phyloP scores from a whole-genome alignment of 1,139 yeast genomes.

The Kodamaea alishanica region DNA sequence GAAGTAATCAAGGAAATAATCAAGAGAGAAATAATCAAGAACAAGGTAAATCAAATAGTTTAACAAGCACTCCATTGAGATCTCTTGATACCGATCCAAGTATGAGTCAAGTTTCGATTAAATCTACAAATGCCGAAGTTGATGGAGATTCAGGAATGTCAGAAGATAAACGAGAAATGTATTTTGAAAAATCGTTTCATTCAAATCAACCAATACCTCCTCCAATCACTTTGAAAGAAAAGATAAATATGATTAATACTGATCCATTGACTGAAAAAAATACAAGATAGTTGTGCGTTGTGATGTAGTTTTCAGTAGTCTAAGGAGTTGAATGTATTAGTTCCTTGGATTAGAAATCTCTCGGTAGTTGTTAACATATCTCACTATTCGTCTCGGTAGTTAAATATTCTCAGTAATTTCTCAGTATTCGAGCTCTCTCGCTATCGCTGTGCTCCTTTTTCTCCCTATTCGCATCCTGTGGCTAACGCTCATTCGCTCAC shows the following conservation, averaged over 20 bases:
- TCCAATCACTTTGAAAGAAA: slow-evolving; percentile 29
- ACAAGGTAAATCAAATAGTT: background rate
- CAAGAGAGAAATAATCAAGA: slow-evolving; percentile 1
- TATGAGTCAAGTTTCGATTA: slow-evolving; percentile 22
- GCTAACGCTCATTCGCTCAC: too few species aligned
- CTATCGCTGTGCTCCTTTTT: too few species aligned
- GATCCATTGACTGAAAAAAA: slow-evolving; percentile 6
- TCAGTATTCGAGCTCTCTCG: too few species aligned
- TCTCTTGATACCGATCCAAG: slow-evolving; percentile 7
- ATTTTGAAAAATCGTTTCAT: slow-evolving; percentile 11
- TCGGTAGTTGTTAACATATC: too few species aligned
- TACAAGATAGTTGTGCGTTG: too few species aligned
- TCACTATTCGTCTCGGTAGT: too few species aligned
- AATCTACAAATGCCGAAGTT: slow-evolving; percentile 31
- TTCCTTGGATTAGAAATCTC: too few species aligned
- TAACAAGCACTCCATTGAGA: slow-evolving; percentile 2
- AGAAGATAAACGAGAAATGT: slow-evolving; percentile 8
- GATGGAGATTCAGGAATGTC: slow-evolving; percentile 21
- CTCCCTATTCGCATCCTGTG: too few species aligned
- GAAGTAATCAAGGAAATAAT: background rate
- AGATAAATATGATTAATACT: slow-evolving; percentile 25
- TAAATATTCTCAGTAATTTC: too few species aligned
- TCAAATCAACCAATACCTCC: slow-evolving; percentile 15
- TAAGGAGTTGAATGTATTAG: too few species aligned
- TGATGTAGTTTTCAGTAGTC: too few species aligned